These are phyloP conservation scores for Ormosia emarginata DNA, from an alignment of 306 rosid species.

Conservation along the genomic window DNA sequence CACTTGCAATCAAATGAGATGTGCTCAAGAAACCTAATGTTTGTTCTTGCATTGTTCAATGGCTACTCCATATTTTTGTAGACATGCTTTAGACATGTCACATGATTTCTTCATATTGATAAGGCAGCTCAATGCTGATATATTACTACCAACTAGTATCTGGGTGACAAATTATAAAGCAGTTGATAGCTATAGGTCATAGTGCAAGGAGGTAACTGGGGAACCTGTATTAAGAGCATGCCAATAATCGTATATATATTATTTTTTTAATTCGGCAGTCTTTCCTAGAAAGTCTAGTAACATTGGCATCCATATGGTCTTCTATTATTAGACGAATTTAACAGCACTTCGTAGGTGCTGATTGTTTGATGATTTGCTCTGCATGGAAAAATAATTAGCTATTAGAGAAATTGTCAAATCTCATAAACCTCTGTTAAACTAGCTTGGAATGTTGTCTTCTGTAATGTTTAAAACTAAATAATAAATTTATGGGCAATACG, in stretches of 20 bases:
- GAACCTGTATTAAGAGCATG: not conserved
- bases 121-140: too few relatives aligned
- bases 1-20: not conserved
- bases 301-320: not conserved
- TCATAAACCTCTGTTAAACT: not conserved
- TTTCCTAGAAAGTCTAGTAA: not conserved
- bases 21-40: not conserved
- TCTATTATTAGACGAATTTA: not conserved
- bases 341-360: not conserved
- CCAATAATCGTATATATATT: not conserved
- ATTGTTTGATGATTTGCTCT: not conserved
- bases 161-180: not conserved
- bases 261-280: not conserved
- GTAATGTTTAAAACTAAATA: not conserved
- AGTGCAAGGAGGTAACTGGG: not conserved
- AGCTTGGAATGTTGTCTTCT: too few relatives aligned
- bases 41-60: not conserved
- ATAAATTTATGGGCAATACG: not conserved
- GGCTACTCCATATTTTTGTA: not conserved
- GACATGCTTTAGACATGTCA: constrained; percentile 22
- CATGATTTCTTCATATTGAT: too few relatives aligned
- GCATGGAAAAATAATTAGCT: not conserved
- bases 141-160: not conserved
- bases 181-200: not conserved
- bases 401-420: not conserved